phyloP scores from a whole-genome alignment of 495 filamentous ascomycete genomes.

The Bryoglossum gracile region DNA sequence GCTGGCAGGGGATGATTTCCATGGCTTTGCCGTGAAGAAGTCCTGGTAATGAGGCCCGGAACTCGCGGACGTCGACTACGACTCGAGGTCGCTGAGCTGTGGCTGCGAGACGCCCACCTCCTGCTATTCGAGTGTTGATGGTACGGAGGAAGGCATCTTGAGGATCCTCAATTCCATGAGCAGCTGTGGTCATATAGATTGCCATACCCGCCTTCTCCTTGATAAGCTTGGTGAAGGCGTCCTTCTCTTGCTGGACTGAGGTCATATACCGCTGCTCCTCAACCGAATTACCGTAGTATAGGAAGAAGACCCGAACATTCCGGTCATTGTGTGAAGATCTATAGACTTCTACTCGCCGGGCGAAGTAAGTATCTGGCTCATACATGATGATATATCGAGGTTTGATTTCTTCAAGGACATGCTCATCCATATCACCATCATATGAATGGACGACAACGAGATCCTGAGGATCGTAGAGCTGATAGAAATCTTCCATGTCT shows the following conservation, averaged over 20 bases:
- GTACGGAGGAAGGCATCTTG: slow-evolving; percentile 92
- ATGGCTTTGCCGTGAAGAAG: slow-evolving; percentile 82
- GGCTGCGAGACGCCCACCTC: slow-evolving; percentile 79
- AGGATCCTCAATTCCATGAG: slow-evolving; percentile 65
- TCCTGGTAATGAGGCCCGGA: slow-evolving; percentile 85
- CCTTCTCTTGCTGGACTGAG: slow-evolving; percentile 83
- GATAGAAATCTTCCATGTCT: slow-evolving; percentile 84
- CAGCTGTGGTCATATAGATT: slow-evolving; percentile 69
- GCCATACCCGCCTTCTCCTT: slow-evolving; percentile 91
- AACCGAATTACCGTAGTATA: slow-evolving; percentile 91
- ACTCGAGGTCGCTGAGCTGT: slow-evolving; percentile 88
- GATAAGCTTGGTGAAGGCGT: slow-evolving; percentile 88
- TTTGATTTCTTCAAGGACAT: slow-evolving; percentile 85
- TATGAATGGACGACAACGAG: slow-evolving; percentile 87
- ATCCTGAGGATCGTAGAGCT: slow-evolving; percentile 88
- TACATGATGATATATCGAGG: slow-evolving; percentile 98
- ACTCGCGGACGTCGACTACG: slow-evolving; percentile 93
- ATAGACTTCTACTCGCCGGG: slow-evolving; percentile 90
- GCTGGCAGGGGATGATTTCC: slow-evolving; percentile 81
- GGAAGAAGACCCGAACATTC: slow-evolving; percentile 87
- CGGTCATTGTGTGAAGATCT: slow-evolving; percentile 85
- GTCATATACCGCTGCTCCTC: slow-evolving; percentile 95
- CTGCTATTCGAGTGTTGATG: slow-evolving; percentile 93
- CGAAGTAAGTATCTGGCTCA: slow-evolving; percentile 92
- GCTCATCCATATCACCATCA: slow-evolving; percentile 92